Evolutionary conservation across 805 yeast genomes (phyloP).

Genomic region (Grigorovia jiainica): DNA sequence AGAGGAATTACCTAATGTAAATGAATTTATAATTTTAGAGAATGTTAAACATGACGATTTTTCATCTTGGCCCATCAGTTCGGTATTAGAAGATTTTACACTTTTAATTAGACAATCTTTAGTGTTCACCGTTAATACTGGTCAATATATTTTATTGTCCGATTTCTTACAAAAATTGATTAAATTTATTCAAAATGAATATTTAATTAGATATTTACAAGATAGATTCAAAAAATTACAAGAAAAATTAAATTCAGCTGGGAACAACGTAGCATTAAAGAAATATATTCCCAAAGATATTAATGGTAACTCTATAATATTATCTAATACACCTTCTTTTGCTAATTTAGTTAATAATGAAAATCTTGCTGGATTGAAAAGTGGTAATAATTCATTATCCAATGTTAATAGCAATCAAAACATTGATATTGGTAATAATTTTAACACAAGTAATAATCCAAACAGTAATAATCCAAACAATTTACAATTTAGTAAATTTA

Average conservation of each 20-base stretch:
- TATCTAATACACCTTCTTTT: slow-evolving; percentile 4
- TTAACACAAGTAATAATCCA: not conserved
- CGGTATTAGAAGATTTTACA: slow-evolving; percentile 79
- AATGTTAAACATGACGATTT: slow-evolving; percentile 16
- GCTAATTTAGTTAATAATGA: slow-evolving; percentile 14
- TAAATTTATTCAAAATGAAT: slow-evolving; percentile 25
- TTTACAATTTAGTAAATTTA: slow-evolving; percentile 14
- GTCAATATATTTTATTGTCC: slow-evolving; percentile 35
- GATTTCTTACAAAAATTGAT: slow-evolving; percentile 22
- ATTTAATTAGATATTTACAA: slow-evolving; percentile 23
- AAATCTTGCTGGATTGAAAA: too few species aligned
- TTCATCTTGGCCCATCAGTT: slow-evolving; percentile 51
- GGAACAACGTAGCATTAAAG: slow-evolving; percentile 13
- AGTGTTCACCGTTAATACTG: slow-evolving; percentile 59
- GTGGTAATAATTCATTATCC: not conserved
- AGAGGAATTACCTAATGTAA: slow-evolving; percentile 64
- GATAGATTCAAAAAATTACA: slow-evolving; percentile 20
- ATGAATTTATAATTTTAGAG: slow-evolving; percentile 22
- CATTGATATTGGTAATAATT: too few species aligned
- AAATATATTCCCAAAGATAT: slow-evolving; percentile 15
- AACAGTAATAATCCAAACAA: not conserved
- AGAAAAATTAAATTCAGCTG: slow-evolving; percentile 14
- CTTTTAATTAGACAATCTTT: slow-evolving; percentile 62
- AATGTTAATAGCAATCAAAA: not conserved
- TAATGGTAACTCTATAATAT: not conserved